Evolutionary conservation across 148 eudicot species (phyloP).

Genomic region (Euryodendron excelsum): DNA sequence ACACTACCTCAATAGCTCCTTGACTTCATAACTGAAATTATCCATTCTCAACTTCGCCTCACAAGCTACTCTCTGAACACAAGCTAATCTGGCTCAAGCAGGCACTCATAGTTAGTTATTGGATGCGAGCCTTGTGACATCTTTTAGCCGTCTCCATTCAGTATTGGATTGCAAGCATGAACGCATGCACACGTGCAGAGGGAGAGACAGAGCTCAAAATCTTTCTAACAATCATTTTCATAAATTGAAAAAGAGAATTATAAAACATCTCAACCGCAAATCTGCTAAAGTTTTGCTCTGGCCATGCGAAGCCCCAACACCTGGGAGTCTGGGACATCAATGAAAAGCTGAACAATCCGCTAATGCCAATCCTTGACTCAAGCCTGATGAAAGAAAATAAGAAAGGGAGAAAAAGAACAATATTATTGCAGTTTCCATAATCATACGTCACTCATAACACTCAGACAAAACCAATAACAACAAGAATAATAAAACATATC

Average conservation of each 20-base stretch:
- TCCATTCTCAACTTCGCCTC: too few relatives aligned
- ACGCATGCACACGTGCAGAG: not conserved
- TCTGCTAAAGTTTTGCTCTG: not conserved
- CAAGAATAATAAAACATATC: too few relatives aligned
- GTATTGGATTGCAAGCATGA: too few relatives aligned
- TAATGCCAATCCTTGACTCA: not conserved
- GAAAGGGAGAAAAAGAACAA: not conserved
- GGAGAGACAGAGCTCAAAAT: not conserved
- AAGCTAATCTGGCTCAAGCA: not conserved
- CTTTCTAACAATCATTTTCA: not conserved
- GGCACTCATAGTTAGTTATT: not conserved
- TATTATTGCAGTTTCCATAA: not conserved
- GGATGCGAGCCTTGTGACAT: not conserved
- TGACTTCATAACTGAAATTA: too few relatives aligned
- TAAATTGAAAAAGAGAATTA: not conserved
- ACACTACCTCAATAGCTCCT: too few relatives aligned
- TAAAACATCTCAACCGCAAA: not conserved
- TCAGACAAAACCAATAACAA: too few relatives aligned
- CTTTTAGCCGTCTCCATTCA: not conserved
- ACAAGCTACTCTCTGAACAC: not conserved
- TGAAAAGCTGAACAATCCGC: not conserved
- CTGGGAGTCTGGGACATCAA: not conserved
- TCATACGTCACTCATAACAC: not conserved
- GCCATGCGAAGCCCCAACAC: not conserved
- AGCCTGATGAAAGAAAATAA: not conserved